These are phyloP conservation scores for Boletus barrowsii DNA, from an alignment of 768 basidiomycete genomes.

Conservation along the genomic window DNA sequence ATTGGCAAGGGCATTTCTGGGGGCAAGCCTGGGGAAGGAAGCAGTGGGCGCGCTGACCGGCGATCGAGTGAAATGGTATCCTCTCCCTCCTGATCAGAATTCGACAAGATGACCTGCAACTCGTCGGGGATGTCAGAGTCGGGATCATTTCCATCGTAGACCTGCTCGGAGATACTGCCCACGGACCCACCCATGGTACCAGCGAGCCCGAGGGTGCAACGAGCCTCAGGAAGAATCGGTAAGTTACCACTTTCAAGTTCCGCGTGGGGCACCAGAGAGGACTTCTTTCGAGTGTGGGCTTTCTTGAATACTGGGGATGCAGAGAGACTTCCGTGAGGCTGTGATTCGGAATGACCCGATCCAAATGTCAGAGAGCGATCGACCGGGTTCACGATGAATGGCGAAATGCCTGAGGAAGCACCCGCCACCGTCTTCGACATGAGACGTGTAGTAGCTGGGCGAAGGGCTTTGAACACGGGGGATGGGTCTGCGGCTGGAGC, in stretches of 20 bases:
- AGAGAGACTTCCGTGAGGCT: slow-evolving; percentile 19
- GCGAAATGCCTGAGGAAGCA: slow-evolving; percentile 23
- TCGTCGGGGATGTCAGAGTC: slow-evolving; percentile 84
- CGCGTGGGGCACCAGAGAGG: slow-evolving; percentile 20
- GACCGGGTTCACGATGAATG: slow-evolving; percentile 26
- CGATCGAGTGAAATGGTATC: slow-evolving; percentile 39
- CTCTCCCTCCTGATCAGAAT: slow-evolving; percentile 38
- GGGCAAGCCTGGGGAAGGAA: slow-evolving; percentile 42
- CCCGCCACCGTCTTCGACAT: slow-evolving; percentile 18
- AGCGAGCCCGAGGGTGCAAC: slow-evolving; percentile 56
- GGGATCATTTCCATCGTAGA: slow-evolving; percentile 55
- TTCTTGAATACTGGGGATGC: slow-evolving; percentile 38
- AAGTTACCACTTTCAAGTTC: slow-evolving; percentile 23
- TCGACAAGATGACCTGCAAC: slow-evolving; percentile 57
- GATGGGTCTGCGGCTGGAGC: slow-evolving; percentile 56
- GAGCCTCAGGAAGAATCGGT: slow-evolving; percentile 48
- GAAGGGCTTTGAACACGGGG: slow-evolving; percentile 57
- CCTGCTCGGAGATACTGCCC: slow-evolving; percentile 43
- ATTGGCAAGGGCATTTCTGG: slow-evolving; percentile 40
- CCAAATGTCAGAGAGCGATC: slow-evolving; percentile 37
- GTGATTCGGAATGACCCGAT: slow-evolving; percentile 31
- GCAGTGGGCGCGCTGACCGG: neutral
- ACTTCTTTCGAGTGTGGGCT: slow-evolving; percentile 22
- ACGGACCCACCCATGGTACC: slow-evolving; percentile 68
- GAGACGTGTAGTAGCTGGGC: slow-evolving; percentile 41